These are phyloP conservation scores for Stropharia rugosoannulata DNA, from an alignment of 768 basidiomycete species.

Conservation along the genomic window DNA sequence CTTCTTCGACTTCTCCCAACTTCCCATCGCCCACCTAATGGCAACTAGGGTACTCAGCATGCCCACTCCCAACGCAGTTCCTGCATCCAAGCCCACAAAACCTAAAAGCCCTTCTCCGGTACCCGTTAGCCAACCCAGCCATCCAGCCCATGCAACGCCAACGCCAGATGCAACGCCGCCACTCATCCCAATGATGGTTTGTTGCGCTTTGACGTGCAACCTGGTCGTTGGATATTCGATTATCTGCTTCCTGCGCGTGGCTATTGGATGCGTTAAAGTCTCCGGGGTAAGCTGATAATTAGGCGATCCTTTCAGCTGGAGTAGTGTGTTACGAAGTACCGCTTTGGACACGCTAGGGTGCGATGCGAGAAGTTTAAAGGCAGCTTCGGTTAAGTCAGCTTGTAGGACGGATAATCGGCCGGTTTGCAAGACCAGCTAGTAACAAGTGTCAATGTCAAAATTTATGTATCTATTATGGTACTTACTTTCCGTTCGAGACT, in stretches of 20 bases:
- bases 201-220: constrained; percentile 67
- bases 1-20: constrained; percentile 68
- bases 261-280: constrained; percentile 51
- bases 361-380: constrained; percentile 37
- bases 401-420: constrained; percentile 56
- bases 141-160: constrained; percentile 60
- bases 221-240: constrained; percentile 51
- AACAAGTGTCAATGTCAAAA: not conserved
- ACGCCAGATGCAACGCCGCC: constrained; percentile 48
- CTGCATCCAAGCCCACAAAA: constrained; percentile 44
- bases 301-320: constrained; percentile 50
- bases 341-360: constrained; percentile 44
- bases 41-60: constrained; percentile 47
- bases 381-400: constrained; percentile 36
- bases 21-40: constrained; percentile 61
- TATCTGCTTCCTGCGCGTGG: constrained; percentile 51
- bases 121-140: constrained; percentile 47
- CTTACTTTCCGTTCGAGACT: constrained; percentile 52
- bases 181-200: constrained; percentile 48
- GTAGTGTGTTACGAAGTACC: constrained; percentile 57
- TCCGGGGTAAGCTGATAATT: constrained; percentile 41
- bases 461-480: not conserved
- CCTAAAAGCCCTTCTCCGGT: constrained; percentile 38
- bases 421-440: constrained; percentile 64
- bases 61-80: constrained; percentile 61